These are phyloP conservation scores for Dipteronia sinensis DNA, from an alignment of 345 rosid genomes.

Conservation along the genomic window DNA sequence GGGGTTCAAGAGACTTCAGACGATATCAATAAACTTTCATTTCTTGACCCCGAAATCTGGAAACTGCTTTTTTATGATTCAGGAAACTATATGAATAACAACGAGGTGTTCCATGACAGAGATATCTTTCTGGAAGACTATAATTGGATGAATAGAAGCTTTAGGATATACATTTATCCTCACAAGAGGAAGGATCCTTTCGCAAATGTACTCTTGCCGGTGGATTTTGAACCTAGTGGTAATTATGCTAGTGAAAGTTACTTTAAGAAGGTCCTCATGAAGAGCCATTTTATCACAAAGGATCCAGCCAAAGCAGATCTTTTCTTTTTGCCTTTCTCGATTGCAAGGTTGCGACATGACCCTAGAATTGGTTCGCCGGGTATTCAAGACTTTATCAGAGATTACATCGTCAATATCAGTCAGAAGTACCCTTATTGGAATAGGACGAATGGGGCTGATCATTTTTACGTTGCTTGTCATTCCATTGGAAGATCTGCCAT, in stretches of 20 bases:
- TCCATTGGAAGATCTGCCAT: constrained; percentile 56
- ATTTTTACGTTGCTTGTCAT: constrained; percentile 67
- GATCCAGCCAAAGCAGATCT: constrained; percentile 51
- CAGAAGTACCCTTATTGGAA: constrained; percentile 63
- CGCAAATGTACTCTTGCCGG: constrained; percentile 48
- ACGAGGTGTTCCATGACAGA: constrained; percentile 48
- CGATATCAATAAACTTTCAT: neutral
- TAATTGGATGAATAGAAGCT: constrained; percentile 55
- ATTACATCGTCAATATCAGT: constrained; percentile 43
- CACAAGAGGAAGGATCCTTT: constrained; percentile 48
- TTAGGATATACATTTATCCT: constrained; percentile 61
- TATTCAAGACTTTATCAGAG: constrained; percentile 44
- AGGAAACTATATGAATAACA: constrained; percentile 38
- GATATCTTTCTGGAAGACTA: constrained; percentile 52
- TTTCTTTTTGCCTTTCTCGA: constrained; percentile 64
- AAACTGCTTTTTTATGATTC: constrained; percentile 40
- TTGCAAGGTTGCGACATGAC: constrained; percentile 59
- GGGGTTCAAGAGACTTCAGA: constrained; percentile 2
- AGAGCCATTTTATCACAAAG: constrained; percentile 51
- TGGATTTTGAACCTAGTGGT: constrained; percentile 46
- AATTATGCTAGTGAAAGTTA: constrained; percentile 65
- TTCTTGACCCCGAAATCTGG: constrained; percentile 22
- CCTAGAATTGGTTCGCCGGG: constrained; percentile 38
- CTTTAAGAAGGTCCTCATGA: constrained; percentile 53
- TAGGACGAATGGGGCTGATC: constrained; percentile 63